Conservation (phyloP, 768 basidiomycete species). For the Hericium coralloides region DNA sequence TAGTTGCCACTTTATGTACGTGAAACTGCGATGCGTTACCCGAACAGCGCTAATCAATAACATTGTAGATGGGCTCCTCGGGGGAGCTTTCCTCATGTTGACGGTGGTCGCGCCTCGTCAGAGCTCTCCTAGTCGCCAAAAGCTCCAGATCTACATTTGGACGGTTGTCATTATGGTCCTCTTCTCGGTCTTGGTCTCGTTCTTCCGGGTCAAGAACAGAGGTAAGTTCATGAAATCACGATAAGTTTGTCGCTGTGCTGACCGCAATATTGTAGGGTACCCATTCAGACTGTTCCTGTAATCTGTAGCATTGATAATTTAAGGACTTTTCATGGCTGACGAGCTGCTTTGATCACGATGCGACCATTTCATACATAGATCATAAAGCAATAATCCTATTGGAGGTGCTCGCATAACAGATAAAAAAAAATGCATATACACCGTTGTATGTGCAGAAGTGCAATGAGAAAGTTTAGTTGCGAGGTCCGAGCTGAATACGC, state of each 20-base stretch:
- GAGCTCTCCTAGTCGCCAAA: slow-evolving; percentile 63
- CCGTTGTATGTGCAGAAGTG: neutral
- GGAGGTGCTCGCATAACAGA: neutral
- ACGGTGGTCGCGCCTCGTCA: slow-evolving; percentile 75
- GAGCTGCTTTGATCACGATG: neutral
- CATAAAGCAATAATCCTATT: neutral
- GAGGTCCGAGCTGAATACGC: neutral
- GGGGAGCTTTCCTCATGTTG: slow-evolving; percentile 71
- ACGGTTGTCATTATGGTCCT: slow-evolving; percentile 70
- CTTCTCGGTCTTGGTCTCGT: slow-evolving; percentile 76
- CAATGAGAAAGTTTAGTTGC: neutral
- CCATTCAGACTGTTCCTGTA: slow-evolving; percentile 74
- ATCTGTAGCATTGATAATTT: slow-evolving; percentile 12
- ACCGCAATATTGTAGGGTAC: slow-evolving; percentile 41
- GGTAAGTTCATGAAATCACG: slow-evolving; percentile 34
- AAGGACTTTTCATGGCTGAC: slow-evolving; percentile 11
- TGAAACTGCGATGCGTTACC: slow-evolving; percentile 13
- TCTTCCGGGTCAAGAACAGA: slow-evolving; percentile 89
- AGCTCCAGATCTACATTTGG: slow-evolving; percentile 87
- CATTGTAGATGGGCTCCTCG: slow-evolving; percentile 71
- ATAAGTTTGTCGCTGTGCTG: neutral
- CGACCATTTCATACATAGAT: no score
- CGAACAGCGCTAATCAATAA: neutral
- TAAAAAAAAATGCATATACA: neutral
- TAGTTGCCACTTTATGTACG: slow-evolving; percentile 81